A percentile compares a stretch with the other conserved stretches of the same genome.
phyloP scores from a whole-genome alignment of 352 stramenopile species.

The Pythium phragmitis region DNA sequence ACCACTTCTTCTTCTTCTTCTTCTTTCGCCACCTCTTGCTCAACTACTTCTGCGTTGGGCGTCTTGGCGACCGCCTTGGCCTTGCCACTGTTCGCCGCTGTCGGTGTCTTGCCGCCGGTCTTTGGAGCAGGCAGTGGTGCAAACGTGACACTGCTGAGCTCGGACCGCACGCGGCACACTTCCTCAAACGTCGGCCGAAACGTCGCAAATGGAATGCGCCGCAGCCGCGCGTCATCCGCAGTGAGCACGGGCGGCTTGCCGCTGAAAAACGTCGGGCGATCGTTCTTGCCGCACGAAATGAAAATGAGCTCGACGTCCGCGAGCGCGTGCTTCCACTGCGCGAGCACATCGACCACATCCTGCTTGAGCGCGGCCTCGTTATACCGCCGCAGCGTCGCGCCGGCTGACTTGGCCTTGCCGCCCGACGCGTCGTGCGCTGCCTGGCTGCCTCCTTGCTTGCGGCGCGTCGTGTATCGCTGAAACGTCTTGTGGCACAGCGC shows the following conservation, averaged over 20 bases:
- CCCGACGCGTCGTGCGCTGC: conserved; percentile 80
- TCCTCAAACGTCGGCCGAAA: conserved; percentile 88
- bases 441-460: conserved; percentile 93
- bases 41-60: conserved; percentile 5
- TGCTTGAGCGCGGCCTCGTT: conserved; percentile 91
- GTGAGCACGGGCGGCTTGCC: conserved; percentile 68
- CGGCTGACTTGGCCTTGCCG: conserved; percentile 90
- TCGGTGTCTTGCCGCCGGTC: conserved; percentile 21
- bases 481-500: conserved; percentile 92
- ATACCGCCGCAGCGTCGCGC: conserved; percentile 90
- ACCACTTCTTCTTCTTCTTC: conserved; percentile 24
- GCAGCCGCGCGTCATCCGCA: conserved; percentile 57
- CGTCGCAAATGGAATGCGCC: conserved; percentile 81
- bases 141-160: conserved; percentile 68
- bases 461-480: conserved; percentile 91
- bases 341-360: conserved; percentile 82
- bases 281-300: conserved; percentile 64
- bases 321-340: conserved; percentile 75
- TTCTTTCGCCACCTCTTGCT: conserved; percentile 12
- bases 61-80: conserved; percentile 28
- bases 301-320: conserved; percentile 65
- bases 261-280: conserved; percentile 76
- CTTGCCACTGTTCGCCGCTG: conserved; percentile 14
- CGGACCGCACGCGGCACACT: conserved; percentile 68
- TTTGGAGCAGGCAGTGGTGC: conserved; percentile 37